Percentiles rank a stretch among this genome's conserved stretches.
phyloP scores from a whole-genome alignment of 2,329 filamentous ascomycete species.

The Hymenoscyphus infarciens region DNA sequence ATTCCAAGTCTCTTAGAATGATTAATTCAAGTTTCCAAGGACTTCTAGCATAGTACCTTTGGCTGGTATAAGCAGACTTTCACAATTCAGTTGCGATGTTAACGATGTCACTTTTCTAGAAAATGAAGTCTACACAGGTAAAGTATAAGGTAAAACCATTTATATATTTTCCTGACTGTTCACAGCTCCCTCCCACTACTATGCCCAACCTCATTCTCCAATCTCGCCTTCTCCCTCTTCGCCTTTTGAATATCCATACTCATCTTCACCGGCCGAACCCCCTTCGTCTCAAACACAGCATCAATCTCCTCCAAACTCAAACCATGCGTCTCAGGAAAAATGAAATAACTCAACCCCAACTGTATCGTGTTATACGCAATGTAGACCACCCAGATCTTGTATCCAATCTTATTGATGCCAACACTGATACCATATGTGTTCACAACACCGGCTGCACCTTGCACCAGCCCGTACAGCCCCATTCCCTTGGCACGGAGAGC shows the following conservation, averaged over 20 bases:
- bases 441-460: conserved; percentile 31
- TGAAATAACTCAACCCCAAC: conserved; percentile 47
- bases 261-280: conserved; percentile 43
- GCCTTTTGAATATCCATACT: conserved; percentile 40
- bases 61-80: too few species aligned
- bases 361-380: conserved; percentile 48
- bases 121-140: too few species aligned
- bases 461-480: conserved; percentile 30
- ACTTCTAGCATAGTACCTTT: too few species aligned
- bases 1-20: too few species aligned
- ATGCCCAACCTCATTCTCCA: not conserved
- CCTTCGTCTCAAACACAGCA: conserved; percentile 51
- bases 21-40: too few species aligned
- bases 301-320: conserved; percentile 71
- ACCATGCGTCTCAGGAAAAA: conserved; percentile 70
- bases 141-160: too few species aligned
- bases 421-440: conserved; percentile 43
- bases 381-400: conserved; percentile 50
- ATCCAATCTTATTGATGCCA: conserved; percentile 41
- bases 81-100: too few species aligned
- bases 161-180: too few species aligned
- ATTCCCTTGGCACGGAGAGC: conserved; percentile 39
- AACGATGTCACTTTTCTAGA: too few species aligned
- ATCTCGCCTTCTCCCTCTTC: conserved; percentile 34
- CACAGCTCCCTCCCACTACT: too few species aligned